Conservation (phyloP, 2,329 filamentous ascomycete genomes). For the Cladosporium sp. region DNA sequence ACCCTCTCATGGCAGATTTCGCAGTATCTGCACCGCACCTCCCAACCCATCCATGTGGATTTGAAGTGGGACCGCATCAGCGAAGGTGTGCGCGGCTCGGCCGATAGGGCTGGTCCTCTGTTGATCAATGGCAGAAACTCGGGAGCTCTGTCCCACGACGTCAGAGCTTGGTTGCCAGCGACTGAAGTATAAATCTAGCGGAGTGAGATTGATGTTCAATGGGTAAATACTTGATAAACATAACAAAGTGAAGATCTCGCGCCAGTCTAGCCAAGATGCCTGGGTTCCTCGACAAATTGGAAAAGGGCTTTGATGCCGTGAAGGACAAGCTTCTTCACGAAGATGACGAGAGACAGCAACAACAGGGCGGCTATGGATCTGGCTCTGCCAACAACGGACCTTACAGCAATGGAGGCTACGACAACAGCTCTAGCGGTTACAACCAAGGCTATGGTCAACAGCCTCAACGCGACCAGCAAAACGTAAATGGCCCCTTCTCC, state of each 20-base stretch:
- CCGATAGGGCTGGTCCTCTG: not conserved
- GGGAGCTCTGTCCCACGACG: not conserved
- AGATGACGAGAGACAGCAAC: not conserved
- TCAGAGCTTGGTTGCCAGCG: not conserved
- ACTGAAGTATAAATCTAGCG: not conserved
- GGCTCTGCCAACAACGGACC: not conserved
- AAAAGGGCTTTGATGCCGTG: slow-evolving; percentile 8
- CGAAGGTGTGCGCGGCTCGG: not conserved
- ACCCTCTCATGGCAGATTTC: not conserved
- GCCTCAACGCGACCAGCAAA: slow-evolving; percentile 2
- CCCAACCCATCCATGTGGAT: not conserved
- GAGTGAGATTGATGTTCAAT: not conserved
- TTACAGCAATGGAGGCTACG: not conserved
- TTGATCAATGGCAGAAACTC: not conserved
- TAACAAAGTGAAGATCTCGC: not conserved
- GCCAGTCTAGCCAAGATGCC: not conserved
- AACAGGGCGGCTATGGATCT: not conserved
- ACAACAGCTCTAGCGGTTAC: not conserved
- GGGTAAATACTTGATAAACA: no score
- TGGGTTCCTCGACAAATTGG: slow-evolving; percentile 5
- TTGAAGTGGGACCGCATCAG: not conserved
- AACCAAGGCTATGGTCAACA: not conserved
- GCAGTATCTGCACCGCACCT: not conserved
- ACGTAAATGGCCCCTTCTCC: slow-evolving; percentile 9
- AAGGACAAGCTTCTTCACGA: slow-evolving; percentile 2